Base-by-base conservation (phyloP, 2,329 filamentous ascomycete species). In the Chaetomium sp. region DNA sequence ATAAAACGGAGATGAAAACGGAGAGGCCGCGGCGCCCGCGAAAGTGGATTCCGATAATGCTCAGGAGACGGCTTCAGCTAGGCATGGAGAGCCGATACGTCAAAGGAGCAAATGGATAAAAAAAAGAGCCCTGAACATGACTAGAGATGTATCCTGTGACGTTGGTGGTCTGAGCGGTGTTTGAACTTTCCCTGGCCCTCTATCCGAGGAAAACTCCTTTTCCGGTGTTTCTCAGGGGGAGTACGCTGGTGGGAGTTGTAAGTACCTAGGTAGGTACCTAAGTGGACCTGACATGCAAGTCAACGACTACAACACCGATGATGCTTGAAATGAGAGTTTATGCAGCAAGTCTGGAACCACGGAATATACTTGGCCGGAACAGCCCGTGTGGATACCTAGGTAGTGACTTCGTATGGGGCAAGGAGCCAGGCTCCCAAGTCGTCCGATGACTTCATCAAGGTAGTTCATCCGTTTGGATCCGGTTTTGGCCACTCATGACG, bases 31-130 rank as follows among this genome's bases (percentile, higher is more conserved):
- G 31, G 7, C 63, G 60, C 29, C 60, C 49, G 21, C 65, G 57
- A 38, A 73, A 71, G 55, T 78, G 77, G 68, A 74, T 76, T 54
- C 73, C 76, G 21, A 70, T 81, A 66, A 73, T 71, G 68, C 75
- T 83, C 54, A 72, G 75, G 57, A 73, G 81, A 13, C 74, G 74
- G 69, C 69, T 77, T 70, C 72, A 79, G 67, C 71, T 82, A 60
- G 81, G 81, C 12, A 76, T 83, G 73, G 79, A 82, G 55, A 81
- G 81, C 70, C 72, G 74, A 29, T 83, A 80, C 71, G 78, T 83
- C 61, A 79, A 75, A 54, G 69, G 74, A 63, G 72, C 76, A 63
- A 71, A 72, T 67, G 71, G 68, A 33, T 60, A 66, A 63, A 45
- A 64, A 12, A 63, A 45, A 64, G 9, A 16, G 58, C 19, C 31